Conservation (phyloP, 176 grass and related monocot species). For the Otatea glauca region DNA sequence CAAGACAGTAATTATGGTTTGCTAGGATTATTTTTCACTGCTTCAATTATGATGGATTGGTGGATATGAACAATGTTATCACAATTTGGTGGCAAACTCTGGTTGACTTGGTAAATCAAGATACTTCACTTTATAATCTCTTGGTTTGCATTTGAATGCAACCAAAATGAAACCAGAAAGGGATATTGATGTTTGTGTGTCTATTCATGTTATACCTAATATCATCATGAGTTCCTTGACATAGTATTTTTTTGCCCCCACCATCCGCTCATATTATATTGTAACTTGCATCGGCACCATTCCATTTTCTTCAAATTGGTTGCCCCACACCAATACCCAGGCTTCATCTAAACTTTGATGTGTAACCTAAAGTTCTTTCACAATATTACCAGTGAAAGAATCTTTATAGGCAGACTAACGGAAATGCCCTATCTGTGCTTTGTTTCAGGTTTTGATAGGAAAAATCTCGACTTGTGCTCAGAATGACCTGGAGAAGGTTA, state of each 20-base stretch:
- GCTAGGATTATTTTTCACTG: background rate
- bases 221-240: conserved; percentile 8
- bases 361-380: background rate
- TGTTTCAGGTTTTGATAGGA: conserved; percentile 81
- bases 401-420: background rate
- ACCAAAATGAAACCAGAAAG: conserved; percentile 21
- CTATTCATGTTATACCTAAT: background rate
- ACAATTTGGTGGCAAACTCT: background rate
- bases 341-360: background rate
- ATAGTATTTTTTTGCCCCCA: background rate
- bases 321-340: background rate
- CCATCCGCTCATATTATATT: background rate
- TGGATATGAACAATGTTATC: conserved; percentile 17
- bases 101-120: background rate
- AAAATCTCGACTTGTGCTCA: conserved; percentile 99
- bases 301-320: conserved; percentile 4
- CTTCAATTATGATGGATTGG: background rate
- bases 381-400: background rate
- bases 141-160: conserved; percentile 4
- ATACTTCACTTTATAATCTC: background rate
- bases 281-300: background rate
- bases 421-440: background rate
- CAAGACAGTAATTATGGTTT: background rate
- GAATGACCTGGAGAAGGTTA: conserved; percentile 97
- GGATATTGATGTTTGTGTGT: background rate